A percentile compares a stretch with the other conserved stretches of the same genome.
phyloP scores from a whole-genome alignment of 495 filamentous ascomycete genomes.

The Alectoria sarmentosa region DNA sequence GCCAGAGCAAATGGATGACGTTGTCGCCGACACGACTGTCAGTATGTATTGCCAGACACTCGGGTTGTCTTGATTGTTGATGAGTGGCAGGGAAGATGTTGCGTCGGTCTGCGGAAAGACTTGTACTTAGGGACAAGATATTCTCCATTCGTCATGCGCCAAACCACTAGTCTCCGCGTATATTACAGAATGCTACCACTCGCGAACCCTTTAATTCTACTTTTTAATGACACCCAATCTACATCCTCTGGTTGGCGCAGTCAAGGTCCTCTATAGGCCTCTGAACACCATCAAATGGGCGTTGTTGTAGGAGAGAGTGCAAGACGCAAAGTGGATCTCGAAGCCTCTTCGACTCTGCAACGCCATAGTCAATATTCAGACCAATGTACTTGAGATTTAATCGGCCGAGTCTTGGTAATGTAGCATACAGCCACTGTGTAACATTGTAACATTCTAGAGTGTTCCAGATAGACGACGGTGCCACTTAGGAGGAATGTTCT shows the following conservation, averaged over 20 bases:
- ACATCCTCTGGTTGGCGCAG: background rate
- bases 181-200: constrained; percentile 11
- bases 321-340: background rate
- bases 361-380: background rate
- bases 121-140: constrained; percentile 9
- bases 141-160: constrained; percentile 5
- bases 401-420: background rate
- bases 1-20: background rate
- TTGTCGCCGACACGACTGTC: background rate
- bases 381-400: background rate
- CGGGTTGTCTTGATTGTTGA: constrained; percentile 13
- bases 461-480: background rate
- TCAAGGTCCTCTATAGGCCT: background rate
- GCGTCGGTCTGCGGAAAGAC: constrained; percentile 18
- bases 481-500: background rate
- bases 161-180: constrained; percentile 4
- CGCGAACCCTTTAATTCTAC: constrained; percentile 8
- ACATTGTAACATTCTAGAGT: background rate
- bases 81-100: constrained; percentile 23
- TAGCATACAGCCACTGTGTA: background rate
- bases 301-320: background rate
- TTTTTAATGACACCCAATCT: background rate
- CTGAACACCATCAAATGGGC: background rate
- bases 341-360: background rate
- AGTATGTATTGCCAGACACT: background rate